Percentiles rank a stretch among this genome's conserved stretches.
Evolutionary conservation across 768 basidiomycete species (phyloP).

Genomic region (Dendrothele bispora): DNA sequence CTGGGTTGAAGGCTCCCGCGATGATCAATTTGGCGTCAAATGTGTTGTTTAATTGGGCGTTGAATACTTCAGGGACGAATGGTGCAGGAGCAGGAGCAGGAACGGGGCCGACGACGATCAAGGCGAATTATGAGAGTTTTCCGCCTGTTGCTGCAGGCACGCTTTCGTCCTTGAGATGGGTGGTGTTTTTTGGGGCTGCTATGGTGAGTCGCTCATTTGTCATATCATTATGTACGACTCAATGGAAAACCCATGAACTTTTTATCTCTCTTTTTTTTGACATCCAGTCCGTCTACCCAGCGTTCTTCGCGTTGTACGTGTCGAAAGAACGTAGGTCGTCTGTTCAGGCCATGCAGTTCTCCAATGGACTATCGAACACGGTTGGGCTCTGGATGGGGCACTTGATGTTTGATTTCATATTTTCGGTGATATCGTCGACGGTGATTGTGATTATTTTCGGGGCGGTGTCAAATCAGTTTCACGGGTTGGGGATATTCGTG

Average conservation of each 20-base stretch:
- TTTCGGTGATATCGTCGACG: slow-evolving; percentile 58
- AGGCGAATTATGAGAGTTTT: slow-evolving; percentile 56
- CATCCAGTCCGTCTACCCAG: slow-evolving; percentile 69
- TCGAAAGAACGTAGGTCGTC: slow-evolving; percentile 68
- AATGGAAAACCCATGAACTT: slow-evolving; percentile 2
- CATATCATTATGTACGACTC: not conserved
- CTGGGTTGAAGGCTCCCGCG: slow-evolving; percentile 55
- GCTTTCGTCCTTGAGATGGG: slow-evolving; percentile 68
- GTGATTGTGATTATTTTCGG: slow-evolving; percentile 65
- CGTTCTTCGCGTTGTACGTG: slow-evolving; percentile 79
- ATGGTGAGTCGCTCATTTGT: slow-evolving; percentile 48
- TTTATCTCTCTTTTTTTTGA: not conserved
- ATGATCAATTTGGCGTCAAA: slow-evolving; percentile 72
- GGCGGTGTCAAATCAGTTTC: slow-evolving; percentile 57
- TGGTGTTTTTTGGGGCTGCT: slow-evolving; percentile 68
- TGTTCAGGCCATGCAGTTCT: slow-evolving; percentile 82
- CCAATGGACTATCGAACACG: slow-evolving; percentile 71
- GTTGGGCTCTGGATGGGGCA: slow-evolving; percentile 79
- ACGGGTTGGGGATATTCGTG: slow-evolving; percentile 66
- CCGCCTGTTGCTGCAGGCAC: slow-evolving; percentile 57
- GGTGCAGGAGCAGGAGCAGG: slow-evolving; percentile 33
- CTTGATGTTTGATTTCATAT: slow-evolving; percentile 68
- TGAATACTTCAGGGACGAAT: slow-evolving; percentile 51
- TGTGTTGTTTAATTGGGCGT: slow-evolving; percentile 60
- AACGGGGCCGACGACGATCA: slow-evolving; percentile 57